Evolutionary conservation across 208 protist genomes (phyloP).

Genomic region (Angomonas deanei): DNA sequence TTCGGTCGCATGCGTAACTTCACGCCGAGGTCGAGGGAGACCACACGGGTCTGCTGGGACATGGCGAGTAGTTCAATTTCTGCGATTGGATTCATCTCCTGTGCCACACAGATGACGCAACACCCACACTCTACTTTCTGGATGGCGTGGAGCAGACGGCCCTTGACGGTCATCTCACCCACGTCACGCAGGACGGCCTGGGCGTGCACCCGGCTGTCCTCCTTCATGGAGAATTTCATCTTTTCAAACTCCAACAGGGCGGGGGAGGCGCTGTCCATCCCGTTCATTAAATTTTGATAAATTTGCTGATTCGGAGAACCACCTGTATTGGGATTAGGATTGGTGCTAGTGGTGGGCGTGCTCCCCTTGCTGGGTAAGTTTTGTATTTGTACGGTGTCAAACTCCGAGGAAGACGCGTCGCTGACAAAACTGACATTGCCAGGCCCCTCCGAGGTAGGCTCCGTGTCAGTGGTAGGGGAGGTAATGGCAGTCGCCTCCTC

Average conservation of each 20-base stretch:
- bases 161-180: constrained; percentile 12
- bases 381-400: constrained; percentile 31
- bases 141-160: constrained; percentile 35
- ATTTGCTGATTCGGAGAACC: background rate
- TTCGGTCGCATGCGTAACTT: constrained; percentile 73
- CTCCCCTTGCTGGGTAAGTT: constrained; percentile 11
- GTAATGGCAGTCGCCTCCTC: constrained; percentile 8
- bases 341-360: background rate
- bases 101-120: constrained; percentile 68
- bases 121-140: constrained; percentile 32
- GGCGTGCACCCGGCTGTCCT: constrained; percentile 20
- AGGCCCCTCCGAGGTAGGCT: background rate
- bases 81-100: constrained; percentile 76
- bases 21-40: constrained; percentile 56
- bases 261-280: constrained; percentile 14
- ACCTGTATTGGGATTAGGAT: background rate
- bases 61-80: constrained; percentile 76
- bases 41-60: constrained; percentile 17
- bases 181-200: background rate
- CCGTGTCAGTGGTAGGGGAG: constrained; percentile 10
- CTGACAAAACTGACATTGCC: background rate
- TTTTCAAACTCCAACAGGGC: constrained; percentile 72
- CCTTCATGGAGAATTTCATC: constrained; percentile 39
- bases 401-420: constrained; percentile 35
- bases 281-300: background rate